Base-by-base conservation (phyloP, 2,329 filamentous ascomycete species). In the Microdochium trichocladiopsis region DNA sequence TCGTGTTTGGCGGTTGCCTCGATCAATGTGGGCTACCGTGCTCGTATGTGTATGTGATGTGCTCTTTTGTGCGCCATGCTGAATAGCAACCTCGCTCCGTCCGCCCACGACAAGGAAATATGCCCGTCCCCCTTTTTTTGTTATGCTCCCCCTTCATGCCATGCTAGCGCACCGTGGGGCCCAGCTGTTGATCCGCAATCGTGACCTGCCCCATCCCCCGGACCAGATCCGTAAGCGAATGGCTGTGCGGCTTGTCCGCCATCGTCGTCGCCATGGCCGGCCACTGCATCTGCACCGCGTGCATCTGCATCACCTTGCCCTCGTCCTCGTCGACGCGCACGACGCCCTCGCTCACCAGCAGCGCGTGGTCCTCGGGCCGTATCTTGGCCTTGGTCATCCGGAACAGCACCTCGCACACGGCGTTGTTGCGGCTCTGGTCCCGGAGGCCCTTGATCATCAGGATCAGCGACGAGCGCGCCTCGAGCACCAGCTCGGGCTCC, bases 371-470 rank as follows among this genome's bases (percentile, higher is more conserved):
- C 2, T 58, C 56, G 1, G 50, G 31, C 22, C 48, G 54, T 48
- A 62, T 43, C 11, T 55, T 59, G 25, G 56, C 55, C 28, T 28
- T 56, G 28, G 61, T 48, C 11, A 62, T 18, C 14, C 50, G 58
- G 49, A 61, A 60, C 3, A 59, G 22, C 3, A 53, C 59, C 48
- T 60, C 57, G 10, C 60, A 55, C 10, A 60, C 31, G 50, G 57
- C 61, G 50, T 53, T 58, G 43, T 59, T 62, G n/a, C 53, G 56
- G 0, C 61, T 60, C 45, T 64, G 62, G 2, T 62, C 59, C 54
- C 59, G 57, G 11, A 64, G 18, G 4, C 59, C 59, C 31, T 61
- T 64, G 47, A 59, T 60, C 18, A 60, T 60, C 5, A 64, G 59
- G 11, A 63, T 24, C 1, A 64, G 18, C 9, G 62, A 63, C 10